These are phyloP conservation scores for Kwoniella sp. DNA, from an alignment of 768 basidiomycete genomes.

Conservation along the genomic window DNA sequence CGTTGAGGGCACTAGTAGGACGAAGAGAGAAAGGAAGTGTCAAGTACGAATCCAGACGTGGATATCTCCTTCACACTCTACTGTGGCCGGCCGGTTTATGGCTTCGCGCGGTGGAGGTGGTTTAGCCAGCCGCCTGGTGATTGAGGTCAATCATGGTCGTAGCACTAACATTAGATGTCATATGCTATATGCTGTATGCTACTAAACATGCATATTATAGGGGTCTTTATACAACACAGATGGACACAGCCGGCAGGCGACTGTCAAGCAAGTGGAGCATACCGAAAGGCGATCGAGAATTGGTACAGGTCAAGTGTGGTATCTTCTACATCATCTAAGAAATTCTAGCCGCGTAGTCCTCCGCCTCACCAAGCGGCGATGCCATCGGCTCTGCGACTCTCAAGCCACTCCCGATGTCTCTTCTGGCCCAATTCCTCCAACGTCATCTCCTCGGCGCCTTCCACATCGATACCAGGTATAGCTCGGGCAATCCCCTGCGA, in stretches of 20 bases:
- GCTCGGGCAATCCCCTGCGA: background rate
- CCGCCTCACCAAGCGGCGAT: conserved; percentile 9
- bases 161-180: too few species aligned
- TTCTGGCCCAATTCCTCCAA: conserved; percentile 44
- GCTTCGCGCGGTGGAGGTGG: too few species aligned
- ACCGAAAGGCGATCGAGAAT: too few species aligned
- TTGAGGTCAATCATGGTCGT: too few species aligned
- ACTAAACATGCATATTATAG: background rate
- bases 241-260: background rate
- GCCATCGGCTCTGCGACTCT: conserved; percentile 7
- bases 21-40: too few species aligned
- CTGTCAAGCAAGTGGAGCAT: too few species aligned
- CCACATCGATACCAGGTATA: conserved; percentile 22
- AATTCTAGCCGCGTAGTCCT: background rate
- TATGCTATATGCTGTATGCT: background rate
- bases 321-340: background rate
- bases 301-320: too few species aligned
- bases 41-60: too few species aligned
- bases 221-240: background rate
- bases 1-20: too few species aligned
- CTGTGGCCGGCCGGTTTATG: too few species aligned
- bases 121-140: too few species aligned
- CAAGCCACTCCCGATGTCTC: conserved; percentile 38
- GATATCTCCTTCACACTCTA: too few species aligned
- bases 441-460: conserved; percentile 20